phyloP scores from a whole-genome alignment of 2,329 filamentous ascomycete species.

The Exophiala phaeomuriformis region DNA sequence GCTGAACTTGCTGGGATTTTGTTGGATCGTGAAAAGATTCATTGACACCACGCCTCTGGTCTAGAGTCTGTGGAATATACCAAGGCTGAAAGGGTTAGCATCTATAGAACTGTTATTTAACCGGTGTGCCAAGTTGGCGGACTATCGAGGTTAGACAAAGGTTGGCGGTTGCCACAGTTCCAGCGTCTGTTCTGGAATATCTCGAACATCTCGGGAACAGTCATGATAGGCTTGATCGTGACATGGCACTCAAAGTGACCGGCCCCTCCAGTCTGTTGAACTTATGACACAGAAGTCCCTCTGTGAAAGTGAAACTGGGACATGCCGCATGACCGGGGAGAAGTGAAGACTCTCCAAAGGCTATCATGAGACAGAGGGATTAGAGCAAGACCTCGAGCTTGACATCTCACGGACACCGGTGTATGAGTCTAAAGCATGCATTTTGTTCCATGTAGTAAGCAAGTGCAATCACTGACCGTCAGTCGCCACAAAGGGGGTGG shows the following conservation, averaged over 20 bases:
- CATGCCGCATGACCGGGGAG: too few relatives aligned
- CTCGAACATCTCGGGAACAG: neutral
- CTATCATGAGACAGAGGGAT: too few relatives aligned
- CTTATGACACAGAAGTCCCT: neutral
- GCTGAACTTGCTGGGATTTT: neutral
- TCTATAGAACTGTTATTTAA: too few relatives aligned
- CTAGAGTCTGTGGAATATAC: too few relatives aligned
- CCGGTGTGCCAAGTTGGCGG: neutral
- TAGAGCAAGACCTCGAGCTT: too few relatives aligned
- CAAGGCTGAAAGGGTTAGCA: too few relatives aligned
- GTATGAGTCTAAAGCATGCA: too few relatives aligned
- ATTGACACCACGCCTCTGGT: neutral
- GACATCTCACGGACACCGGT: too few relatives aligned
- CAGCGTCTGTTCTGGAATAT: slow-evolving; percentile 45
- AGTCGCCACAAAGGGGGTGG: too few relatives aligned
- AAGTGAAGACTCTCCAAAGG: too few relatives aligned
- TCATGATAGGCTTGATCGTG: neutral
- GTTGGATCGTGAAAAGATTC: neutral
- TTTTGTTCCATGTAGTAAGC: too few relatives aligned
- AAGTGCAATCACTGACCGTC: too few relatives aligned
- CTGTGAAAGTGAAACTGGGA: neutral
- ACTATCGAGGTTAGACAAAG: neutral
- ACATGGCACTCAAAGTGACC: neutral
- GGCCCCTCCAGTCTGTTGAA: neutral
- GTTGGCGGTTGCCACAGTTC: slow-evolving; percentile 4